Conservation (phyloP, 345 rosid species). For the Salix viminalis region DNA sequence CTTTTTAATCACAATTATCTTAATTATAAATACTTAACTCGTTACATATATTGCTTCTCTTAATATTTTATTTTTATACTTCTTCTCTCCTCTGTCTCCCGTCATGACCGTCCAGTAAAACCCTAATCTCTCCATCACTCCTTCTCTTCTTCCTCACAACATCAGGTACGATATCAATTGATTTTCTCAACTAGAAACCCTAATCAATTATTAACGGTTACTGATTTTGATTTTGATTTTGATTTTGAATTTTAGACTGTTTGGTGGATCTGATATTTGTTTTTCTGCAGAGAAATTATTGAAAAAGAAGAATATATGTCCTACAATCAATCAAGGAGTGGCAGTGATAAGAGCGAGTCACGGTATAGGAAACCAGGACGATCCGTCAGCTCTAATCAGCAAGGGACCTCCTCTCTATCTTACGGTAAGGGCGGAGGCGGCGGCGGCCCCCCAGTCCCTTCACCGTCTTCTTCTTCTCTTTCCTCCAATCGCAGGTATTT, state of each 20-base stretch:
- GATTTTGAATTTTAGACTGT: conserved; percentile 1
- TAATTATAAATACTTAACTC: neutral
- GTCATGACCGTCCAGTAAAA: conserved; percentile 59
- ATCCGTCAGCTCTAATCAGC: conserved; percentile 64
- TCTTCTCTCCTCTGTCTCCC: conserved; percentile 17
- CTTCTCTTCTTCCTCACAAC: conserved; percentile 21
- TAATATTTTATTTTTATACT: conserved; percentile 3
- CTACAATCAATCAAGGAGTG: conserved; percentile 91
- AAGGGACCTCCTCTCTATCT: conserved; percentile 60
- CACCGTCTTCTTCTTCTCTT: conserved; percentile 39
- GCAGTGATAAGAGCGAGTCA: conserved; percentile 70
- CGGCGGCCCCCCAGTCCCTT: conserved; percentile 45
- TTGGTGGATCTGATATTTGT: conserved; percentile 19
- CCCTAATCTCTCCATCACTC: conserved; percentile 47
- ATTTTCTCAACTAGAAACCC: conserved; percentile 2
- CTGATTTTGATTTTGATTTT: neutral
- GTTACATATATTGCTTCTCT: neutral
- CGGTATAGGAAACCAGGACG: conserved; percentile 70
- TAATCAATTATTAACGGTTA: neutral
- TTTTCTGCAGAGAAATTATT: conserved; percentile 14
- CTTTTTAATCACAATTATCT: neutral
- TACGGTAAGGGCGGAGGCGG: conserved; percentile 70
- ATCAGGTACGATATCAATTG: neutral
- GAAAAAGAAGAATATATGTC: conserved; percentile 70
- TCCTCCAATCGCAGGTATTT: conserved; percentile 60